These are phyloP conservation scores for Ciborinia camelliae DNA, from an alignment of 2,329 filamentous ascomycete species.

Conservation along the genomic window DNA sequence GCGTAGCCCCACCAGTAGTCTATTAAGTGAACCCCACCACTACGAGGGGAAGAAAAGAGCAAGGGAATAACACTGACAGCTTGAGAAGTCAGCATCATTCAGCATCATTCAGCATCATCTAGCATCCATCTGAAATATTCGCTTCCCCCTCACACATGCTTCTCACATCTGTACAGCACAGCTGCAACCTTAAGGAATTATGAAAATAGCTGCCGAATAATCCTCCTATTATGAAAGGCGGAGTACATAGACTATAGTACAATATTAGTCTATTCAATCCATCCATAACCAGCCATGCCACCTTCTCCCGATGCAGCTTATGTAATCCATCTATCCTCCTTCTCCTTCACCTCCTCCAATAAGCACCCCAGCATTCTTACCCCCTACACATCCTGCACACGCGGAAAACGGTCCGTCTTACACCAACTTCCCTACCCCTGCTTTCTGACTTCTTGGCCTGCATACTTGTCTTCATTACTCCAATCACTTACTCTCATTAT, in stretches of 20 bases:
- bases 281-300: background rate
- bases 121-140: background rate
- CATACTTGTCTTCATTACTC: background rate
- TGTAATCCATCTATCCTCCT: background rate
- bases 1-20: slow-evolving; percentile 3
- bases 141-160: background rate
- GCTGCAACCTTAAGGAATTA: background rate
- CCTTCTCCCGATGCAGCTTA: slow-evolving; percentile 11
- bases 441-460: slow-evolving; percentile 3
- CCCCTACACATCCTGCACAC: slow-evolving; percentile 15
- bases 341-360: background rate
- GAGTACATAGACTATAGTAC: slow-evolving; percentile 8
- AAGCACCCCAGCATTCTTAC: slow-evolving; percentile 5
- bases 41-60: background rate
- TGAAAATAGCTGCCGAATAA: slow-evolving; percentile 13
- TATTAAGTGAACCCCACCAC: slow-evolving; percentile 6
- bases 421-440: slow-evolving; percentile 10
- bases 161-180: background rate
- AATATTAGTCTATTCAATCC: no score
- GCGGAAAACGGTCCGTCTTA: slow-evolving; percentile 23
- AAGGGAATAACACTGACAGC: background rate
- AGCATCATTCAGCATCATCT: slow-evolving; percentile 6
- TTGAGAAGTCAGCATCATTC: background rate
- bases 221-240: slow-evolving; percentile 1
- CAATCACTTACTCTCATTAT: background rate